Evolutionary conservation across 495 filamentous ascomycete species (phyloP).

Genomic region (Astrocystis sublimbata): DNA sequence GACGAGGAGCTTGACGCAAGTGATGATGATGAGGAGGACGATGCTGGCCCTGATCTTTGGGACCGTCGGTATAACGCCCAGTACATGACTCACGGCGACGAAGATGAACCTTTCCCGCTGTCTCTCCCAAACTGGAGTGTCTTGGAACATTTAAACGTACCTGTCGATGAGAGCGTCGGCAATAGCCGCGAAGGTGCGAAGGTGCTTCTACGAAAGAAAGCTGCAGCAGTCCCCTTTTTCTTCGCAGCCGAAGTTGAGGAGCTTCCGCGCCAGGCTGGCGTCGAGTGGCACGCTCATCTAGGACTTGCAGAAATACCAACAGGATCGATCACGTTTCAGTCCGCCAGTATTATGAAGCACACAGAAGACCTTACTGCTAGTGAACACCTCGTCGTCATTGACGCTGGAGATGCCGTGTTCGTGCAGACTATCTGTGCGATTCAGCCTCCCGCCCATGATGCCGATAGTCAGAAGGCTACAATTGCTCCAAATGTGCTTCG

Average conservation of each 20-base stretch:
- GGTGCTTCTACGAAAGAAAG: background rate
- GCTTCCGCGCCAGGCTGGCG: conserved; percentile 64
- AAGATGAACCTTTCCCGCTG: conserved; percentile 17
- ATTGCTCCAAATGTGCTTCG: conserved; percentile 5
- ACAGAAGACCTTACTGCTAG: background rate
- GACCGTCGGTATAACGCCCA: conserved; percentile 60
- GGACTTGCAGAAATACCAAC: conserved; percentile 28
- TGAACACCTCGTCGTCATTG: conserved; percentile 26
- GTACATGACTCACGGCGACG: conserved; percentile 33
- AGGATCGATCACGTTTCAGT: conserved; percentile 21
- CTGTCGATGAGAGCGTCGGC: conserved; percentile 6
- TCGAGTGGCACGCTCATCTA: conserved; percentile 69
- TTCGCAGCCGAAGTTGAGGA: conserved; percentile 71
- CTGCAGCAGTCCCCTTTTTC: conserved; percentile 55
- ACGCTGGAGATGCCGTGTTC: conserved; percentile 22
- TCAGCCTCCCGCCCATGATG: background rate
- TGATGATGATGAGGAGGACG: conserved; percentile 37
- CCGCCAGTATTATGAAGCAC: background rate
- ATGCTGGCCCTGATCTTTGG: conserved; percentile 68
- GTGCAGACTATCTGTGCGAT: conserved; percentile 24
- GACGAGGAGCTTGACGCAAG: conserved; percentile 35
- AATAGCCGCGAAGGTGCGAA: background rate
- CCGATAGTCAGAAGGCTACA: background rate
- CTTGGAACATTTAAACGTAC: conserved; percentile 29
- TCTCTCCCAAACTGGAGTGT: conserved; percentile 39